These are phyloP conservation scores for Saccharomyces uvarum DNA, from an alignment of 1,139 yeast species.

Conservation along the genomic window DNA sequence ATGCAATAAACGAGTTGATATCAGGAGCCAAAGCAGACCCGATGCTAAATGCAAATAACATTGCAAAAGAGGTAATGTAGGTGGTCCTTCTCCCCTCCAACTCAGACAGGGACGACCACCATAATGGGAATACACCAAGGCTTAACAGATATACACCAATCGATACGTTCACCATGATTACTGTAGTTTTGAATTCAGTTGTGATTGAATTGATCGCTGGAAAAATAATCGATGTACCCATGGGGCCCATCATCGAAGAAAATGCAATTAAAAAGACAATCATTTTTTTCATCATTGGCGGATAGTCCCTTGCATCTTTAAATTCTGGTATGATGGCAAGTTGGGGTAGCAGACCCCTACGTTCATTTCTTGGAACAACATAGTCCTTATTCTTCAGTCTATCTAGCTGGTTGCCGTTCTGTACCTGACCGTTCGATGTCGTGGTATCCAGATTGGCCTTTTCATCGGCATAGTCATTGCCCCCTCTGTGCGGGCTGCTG, in stretches of 20 bases:
- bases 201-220: slow-evolving; percentile 68
- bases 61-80: slow-evolving; percentile 56
- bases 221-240: slow-evolving; percentile 81
- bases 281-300: slow-evolving; percentile 40
- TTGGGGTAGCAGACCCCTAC: slow-evolving; percentile 50
- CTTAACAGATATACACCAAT: slow-evolving; percentile 72
- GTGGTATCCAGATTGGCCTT: neutral
- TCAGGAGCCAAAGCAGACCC: slow-evolving; percentile 64
- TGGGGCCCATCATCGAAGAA: slow-evolving; percentile 78
- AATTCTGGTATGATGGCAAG: slow-evolving; percentile 61
- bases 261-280: slow-evolving; percentile 60
- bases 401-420: neutral
- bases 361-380: slow-evolving; percentile 35
- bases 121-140: slow-evolving; percentile 72
- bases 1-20: slow-evolving; percentile 55
- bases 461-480: neutral
- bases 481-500: neutral
- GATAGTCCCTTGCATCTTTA: slow-evolving; percentile 62
- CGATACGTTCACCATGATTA: slow-evolving; percentile 60
- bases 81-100: slow-evolving; percentile 66
- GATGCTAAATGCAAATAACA: slow-evolving; percentile 58
- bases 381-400: neutral
- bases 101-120: slow-evolving; percentile 86
- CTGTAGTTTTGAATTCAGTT: slow-evolving; percentile 46
- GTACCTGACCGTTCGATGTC: neutral